Percentiles rank a stretch among this genome's conserved stretches.
phyloP scores from a whole-genome alignment of 2,329 filamentous ascomycete genomes.

The Fusarium phyllophilum region DNA sequence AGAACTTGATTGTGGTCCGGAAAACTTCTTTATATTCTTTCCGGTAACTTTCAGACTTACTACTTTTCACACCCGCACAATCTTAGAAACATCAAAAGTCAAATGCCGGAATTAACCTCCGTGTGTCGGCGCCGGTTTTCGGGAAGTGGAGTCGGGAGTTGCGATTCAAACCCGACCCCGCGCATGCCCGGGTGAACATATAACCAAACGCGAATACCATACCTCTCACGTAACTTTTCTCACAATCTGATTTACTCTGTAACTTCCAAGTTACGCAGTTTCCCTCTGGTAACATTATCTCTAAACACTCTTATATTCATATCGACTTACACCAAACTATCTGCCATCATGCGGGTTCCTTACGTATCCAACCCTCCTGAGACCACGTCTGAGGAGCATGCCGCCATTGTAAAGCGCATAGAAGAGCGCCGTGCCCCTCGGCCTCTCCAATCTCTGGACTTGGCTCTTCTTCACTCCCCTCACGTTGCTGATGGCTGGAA shows the following conservation, averaged over 20 bases:
- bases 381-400: slow-evolving; percentile 57
- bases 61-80: neutral
- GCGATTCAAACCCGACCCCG: slow-evolving; percentile 39
- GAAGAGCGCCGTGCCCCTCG: slow-evolving; percentile 72
- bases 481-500: slow-evolving; percentile 82
- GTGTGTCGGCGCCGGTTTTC: slow-evolving; percentile 38
- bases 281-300: neutral
- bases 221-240: neutral
- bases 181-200: slow-evolving; percentile 43
- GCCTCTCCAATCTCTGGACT: slow-evolving; percentile 78
- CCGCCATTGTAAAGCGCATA: slow-evolving; percentile 71
- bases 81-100: neutral
- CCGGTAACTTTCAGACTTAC: neutral
- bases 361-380: slow-evolving; percentile 67
- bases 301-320: neutral
- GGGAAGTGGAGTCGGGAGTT: slow-evolving; percentile 46
- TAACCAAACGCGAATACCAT: slow-evolving; percentile 38
- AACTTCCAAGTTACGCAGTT: neutral
- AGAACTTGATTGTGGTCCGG: too few relatives aligned
- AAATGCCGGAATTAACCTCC: slow-evolving; percentile 25
- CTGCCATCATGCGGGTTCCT: slow-evolving; percentile 69
- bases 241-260: neutral
- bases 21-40: neutral
- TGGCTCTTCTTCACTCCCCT: slow-evolving; percentile 78
- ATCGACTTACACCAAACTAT: slow-evolving; percentile 16